These are phyloP conservation scores for Cladosporium sp. DNA, from an alignment of 2,329 filamentous ascomycete genomes.

Conservation along the genomic window DNA sequence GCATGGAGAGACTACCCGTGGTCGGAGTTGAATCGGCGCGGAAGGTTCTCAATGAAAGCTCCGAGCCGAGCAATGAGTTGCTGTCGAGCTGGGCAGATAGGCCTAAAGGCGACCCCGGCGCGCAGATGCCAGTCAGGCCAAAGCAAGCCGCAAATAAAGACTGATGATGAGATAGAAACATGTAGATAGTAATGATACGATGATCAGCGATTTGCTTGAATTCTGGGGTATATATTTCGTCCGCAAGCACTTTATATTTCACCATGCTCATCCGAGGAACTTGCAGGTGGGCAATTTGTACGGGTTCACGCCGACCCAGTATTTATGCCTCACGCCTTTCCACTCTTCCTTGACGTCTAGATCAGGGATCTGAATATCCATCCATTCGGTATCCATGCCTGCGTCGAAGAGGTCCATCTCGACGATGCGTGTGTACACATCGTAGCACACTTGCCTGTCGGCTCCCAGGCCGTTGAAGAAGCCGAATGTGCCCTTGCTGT, in stretches of 20 bases:
- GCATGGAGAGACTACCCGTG: constrained; percentile 39
- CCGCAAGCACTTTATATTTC: neutral
- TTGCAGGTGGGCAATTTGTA: constrained; percentile 72
- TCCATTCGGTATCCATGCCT: constrained; percentile 85
- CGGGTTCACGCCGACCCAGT: constrained; percentile 74
- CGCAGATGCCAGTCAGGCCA: constrained; percentile 18
- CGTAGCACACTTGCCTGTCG: constrained; percentile 88
- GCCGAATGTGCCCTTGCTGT: constrained; percentile 54
- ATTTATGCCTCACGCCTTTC: constrained; percentile 81
- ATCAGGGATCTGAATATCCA: constrained; percentile 68
- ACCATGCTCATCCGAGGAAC: constrained; percentile 58
- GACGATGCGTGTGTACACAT: constrained; percentile 85
- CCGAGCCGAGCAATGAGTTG: constrained; percentile 39
- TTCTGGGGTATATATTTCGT: constrained; percentile 1
- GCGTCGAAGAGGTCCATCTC: constrained; percentile 89
- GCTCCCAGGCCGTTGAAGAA: constrained; percentile 79
- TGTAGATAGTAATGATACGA: neutral
- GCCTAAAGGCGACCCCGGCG: constrained; percentile 13
- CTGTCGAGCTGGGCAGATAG: constrained; percentile 32
- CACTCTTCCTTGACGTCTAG: constrained; percentile 72
- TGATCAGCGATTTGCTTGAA: neutral
- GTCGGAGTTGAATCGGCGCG: constrained; percentile 38
- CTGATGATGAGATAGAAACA: constrained; percentile 10
- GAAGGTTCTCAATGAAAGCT: constrained; percentile 19
- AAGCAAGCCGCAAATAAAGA: constrained; percentile 19